phyloP scores from a whole-genome alignment of 805 yeast genomes.

The Ogataea parapolymorpha region DNA sequence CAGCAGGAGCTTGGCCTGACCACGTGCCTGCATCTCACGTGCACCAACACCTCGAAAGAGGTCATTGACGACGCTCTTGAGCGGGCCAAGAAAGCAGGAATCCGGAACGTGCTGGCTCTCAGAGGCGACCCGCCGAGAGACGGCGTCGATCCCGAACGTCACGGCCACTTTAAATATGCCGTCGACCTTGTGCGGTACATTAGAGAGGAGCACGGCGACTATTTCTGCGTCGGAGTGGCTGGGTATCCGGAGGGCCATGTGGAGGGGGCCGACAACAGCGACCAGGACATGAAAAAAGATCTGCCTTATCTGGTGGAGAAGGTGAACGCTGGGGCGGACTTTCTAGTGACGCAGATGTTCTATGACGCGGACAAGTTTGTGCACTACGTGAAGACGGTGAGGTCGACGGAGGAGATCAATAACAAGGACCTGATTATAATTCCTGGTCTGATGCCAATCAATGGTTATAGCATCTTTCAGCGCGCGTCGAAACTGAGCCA shows the following conservation, averaged over 20 bases:
- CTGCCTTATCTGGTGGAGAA: constrained; percentile 79
- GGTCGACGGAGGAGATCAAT: constrained; percentile 36
- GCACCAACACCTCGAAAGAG: constrained; percentile 82
- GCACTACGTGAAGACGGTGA: constrained; percentile 54
- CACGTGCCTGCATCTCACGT: constrained; percentile 90
- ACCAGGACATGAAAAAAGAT: constrained; percentile 67
- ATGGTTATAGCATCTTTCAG: constrained; percentile 75
- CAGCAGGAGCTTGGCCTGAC: constrained; percentile 76
- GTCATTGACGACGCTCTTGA: constrained; percentile 77
- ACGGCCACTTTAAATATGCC: constrained; percentile 66
- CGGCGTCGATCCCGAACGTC: constrained; percentile 42
- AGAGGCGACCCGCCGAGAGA: constrained; percentile 96
- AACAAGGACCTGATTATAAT: constrained; percentile 50
- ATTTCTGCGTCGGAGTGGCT: constrained; percentile 93
- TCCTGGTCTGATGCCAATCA: constrained; percentile 92
- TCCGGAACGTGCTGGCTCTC: constrained; percentile 83
- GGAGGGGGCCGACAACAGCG: constrained; percentile 68
- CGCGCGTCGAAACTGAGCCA: constrained; percentile 88
- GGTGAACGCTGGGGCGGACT: constrained; percentile 92
- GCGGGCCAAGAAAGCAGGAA: constrained; percentile 71
- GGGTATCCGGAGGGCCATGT: constrained; percentile 98
- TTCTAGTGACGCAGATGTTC: constrained; percentile 86
- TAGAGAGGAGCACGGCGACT: constrained; percentile 64
- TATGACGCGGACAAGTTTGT: constrained; percentile 81
- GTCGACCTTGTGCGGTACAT: constrained; percentile 85